Base-by-base conservation (phyloP, 139 green algal genomes). In the Limnomonas spitsbergensis region DNA sequence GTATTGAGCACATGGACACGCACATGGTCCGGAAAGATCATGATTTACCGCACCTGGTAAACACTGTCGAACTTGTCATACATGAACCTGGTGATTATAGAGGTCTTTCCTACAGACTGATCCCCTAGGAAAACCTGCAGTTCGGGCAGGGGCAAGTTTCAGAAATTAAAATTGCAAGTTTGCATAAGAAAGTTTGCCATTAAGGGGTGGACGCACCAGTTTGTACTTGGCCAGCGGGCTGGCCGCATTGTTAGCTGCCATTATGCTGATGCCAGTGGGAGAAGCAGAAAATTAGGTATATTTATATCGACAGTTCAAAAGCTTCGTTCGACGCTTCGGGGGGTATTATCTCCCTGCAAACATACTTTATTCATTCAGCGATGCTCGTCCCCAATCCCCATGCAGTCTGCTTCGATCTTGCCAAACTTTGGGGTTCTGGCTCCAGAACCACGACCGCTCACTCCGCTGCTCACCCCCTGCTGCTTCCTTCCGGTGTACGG, bases 61-160 rank as follows among this genome's bases (percentile, higher is more conserved):
- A 90, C 97, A 83, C 95, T 98, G 81, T 99, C 96, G 82, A 99
- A 99, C 86, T 99, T 99, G 83, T 99, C 96, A 85, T 99, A 99
- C 96, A 99, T 99, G 82, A 99, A 99, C 0, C 96, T 85, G 0
- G 95, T 98, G 79, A 99, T 99, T 77, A 99, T 98, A 76, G 86
- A 94, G 39, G 96, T 99, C 80, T 99, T 99, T 3, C 94, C 94
- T 1, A 97, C 94, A 6, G 85, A 92, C 84, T 97, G 93, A 79
- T 98, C 94, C 0, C 93, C 94, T 2, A 98, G 76, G 77, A 98
- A 98, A 0, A 97, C 91, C 91, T 95, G 83, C 74, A 53, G 35
- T 9, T 29, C 34, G 38, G 2, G 29, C 4, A 20, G 7, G n/a
- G 73, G 31, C 27, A 38, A 40, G 14, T 61, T 14, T 61, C 20